Evolutionary conservation across 2,329 filamentous ascomycete genomes (phyloP).

Genomic region (Phaeosphaeria sp.): DNA sequence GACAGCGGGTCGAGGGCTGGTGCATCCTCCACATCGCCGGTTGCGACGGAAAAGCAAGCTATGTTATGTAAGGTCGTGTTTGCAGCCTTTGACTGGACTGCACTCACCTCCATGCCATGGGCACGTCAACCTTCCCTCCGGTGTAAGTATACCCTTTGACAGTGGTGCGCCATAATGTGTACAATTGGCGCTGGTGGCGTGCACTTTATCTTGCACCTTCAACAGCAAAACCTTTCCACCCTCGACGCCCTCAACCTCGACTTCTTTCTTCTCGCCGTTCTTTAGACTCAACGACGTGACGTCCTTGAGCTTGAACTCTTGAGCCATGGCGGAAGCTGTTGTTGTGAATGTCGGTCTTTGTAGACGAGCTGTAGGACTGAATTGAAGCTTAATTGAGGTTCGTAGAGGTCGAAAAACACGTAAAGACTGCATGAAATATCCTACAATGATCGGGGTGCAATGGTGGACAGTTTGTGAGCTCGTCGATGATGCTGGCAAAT

Average conservation of each 20-base stretch:
- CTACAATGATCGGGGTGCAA: conserved; percentile 1
- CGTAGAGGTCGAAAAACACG: conserved; percentile 31
- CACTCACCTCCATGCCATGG: conserved; percentile 88
- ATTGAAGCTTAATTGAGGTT: conserved; percentile 24
- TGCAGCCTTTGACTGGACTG: neutral
- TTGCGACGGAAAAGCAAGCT: conserved; percentile 92
- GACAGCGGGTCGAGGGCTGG: conserved; percentile 87
- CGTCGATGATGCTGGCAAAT: conserved; percentile 12
- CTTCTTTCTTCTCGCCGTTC: conserved; percentile 84
- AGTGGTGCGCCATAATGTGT: conserved; percentile 92
- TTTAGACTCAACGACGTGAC: conserved; percentile 76
- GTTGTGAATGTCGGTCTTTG: conserved; percentile 34
- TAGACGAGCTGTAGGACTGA: conserved; percentile 18
- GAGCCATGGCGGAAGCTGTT: conserved; percentile 49
- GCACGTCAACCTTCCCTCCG: conserved; percentile 84
- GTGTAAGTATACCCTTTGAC: conserved; percentile 81
- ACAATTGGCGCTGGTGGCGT: conserved; percentile 84
- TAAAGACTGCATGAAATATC: conserved; percentile 33
- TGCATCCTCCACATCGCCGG: conserved; percentile 93
- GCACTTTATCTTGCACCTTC: conserved; percentile 76
- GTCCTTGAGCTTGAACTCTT: conserved; percentile 71
- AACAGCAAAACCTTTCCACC: conserved; percentile 85
- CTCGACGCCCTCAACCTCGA: conserved; percentile 87
- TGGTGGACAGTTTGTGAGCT: neutral
- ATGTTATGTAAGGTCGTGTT: conserved; percentile 12